Percentiles rank a stretch among this genome's conserved stretches.
These are phyloP conservation scores for Ilyonectria robusta DNA, from an alignment of 2,329 filamentous ascomycete genomes.

Conservation along the genomic window DNA sequence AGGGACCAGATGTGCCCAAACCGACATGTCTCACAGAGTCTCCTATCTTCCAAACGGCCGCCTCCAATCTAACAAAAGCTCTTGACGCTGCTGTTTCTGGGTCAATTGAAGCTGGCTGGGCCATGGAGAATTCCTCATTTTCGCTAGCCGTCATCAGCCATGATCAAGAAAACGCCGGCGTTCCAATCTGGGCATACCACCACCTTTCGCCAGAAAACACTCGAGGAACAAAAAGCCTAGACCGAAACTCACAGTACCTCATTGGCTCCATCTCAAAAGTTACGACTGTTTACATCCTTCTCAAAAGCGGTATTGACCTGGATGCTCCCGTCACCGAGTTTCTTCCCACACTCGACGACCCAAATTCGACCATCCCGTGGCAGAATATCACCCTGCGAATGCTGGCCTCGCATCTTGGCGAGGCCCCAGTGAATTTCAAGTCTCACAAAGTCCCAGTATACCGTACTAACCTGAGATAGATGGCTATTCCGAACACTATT, in stretches of 20 bases:
- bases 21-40: conserved; percentile 46
- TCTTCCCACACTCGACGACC: conserved; percentile 50
- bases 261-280: conserved; percentile 59
- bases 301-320: conserved; percentile 53
- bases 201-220: conserved; percentile 53
- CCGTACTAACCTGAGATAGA: conserved; percentile 36
- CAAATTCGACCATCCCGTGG: conserved; percentile 51
- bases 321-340: conserved; percentile 53
- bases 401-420: conserved; percentile 55
- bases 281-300: conserved; percentile 54
- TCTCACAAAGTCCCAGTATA: neutral
- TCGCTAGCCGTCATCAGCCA: conserved; percentile 54
- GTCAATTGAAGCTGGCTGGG: conserved; percentile 53
- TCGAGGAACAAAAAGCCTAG: conserved; percentile 51
- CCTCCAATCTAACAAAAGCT: conserved; percentile 44
- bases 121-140: conserved; percentile 55
- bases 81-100: conserved; percentile 52
- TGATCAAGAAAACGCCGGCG: conserved; percentile 43
- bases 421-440: conserved; percentile 55
- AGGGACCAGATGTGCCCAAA: conserved; percentile 51
- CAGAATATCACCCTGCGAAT: conserved; percentile 54
- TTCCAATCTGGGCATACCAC: conserved; percentile 59
- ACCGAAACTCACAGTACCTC: conserved; percentile 57
- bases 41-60: conserved; percentile 47
- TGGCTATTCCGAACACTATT: conserved; percentile 55